phyloP scores from a whole-genome alignment of 441 rosid genomes.

The Lepidium campestre region DNA sequence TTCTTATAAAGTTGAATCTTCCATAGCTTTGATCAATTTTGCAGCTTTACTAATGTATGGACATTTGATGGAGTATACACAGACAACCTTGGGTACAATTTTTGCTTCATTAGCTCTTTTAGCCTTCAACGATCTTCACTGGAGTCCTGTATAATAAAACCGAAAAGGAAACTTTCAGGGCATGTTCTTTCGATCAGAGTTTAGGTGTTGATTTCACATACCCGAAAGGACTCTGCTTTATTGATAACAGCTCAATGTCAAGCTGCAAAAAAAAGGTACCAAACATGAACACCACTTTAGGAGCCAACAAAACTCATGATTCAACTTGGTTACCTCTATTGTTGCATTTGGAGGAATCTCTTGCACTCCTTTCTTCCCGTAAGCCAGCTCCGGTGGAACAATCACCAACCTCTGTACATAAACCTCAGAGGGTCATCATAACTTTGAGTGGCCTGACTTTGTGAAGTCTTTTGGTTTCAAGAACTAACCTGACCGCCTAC shows the following conservation, averaged over 20 bases:
- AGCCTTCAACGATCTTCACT: constrained; percentile 79
- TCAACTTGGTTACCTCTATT: constrained; percentile 41
- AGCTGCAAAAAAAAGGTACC: constrained; percentile 39
- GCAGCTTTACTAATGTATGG: neutral
- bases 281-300: neutral
- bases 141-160: constrained; percentile 47
- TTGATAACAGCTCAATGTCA: constrained; percentile 82
- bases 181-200: neutral
- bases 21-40: neutral
- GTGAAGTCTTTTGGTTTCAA: neutral
- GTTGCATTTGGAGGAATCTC: constrained; percentile 78
- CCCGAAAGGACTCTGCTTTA: constrained; percentile 94
- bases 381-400: constrained; percentile 84
- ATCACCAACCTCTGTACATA: constrained; percentile 60
- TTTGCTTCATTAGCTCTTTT: constrained; percentile 12
- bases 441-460: neutral
- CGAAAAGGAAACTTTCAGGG: neutral
- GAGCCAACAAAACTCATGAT: neutral
- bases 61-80: neutral
- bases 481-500: constrained; percentile 83
- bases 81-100: neutral
- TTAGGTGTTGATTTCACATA: constrained; percentile 28
- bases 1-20: constrained; percentile 7
- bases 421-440: neutral
- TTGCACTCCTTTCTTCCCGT: constrained; percentile 73